Conservation (phyloP, 441 rosid species). For the Gossypium davidsonii region DNA sequence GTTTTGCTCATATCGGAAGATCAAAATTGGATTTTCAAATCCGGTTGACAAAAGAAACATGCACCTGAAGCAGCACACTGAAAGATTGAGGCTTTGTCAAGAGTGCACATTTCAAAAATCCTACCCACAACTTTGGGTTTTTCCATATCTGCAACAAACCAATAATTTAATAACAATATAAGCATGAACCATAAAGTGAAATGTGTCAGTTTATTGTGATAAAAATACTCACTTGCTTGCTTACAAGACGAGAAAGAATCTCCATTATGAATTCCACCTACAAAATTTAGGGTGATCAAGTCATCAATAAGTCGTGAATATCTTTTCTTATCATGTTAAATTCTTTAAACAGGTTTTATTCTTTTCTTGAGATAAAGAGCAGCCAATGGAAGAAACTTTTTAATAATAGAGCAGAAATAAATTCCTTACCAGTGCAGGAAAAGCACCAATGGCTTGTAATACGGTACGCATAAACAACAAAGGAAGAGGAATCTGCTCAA, state of each 20-base stretch:
- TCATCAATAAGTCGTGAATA: conserved; percentile 16
- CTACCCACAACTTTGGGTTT: conserved; percentile 96
- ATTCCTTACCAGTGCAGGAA: conserved; percentile 82
- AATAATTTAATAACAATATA: conserved; percentile 13
- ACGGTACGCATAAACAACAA: conserved; percentile 98
- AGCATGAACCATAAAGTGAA: conserved; percentile 1
- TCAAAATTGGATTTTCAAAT: neutral
- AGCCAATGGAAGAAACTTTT: neutral
- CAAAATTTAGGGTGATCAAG: conserved; percentile 16
- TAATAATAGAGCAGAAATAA: neutral
- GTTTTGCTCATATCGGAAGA: neutral
- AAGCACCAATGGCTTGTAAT: conserved; percentile 93
- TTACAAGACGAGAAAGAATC: conserved; percentile 91
- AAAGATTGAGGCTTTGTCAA: conserved; percentile 91
- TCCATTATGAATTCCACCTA: conserved; percentile 94
- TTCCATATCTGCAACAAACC: conserved; percentile 81
- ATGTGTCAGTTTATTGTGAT: conserved; percentile 16
- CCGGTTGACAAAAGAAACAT: conserved; percentile 14
- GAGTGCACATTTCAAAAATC: conserved; percentile 86
- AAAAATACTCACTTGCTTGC: conserved; percentile 71
- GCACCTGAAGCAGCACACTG: conserved; percentile 89
- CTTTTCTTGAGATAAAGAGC: neutral
- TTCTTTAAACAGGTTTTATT: neutral
- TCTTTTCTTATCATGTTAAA: neutral
- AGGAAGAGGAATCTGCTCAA: conserved; percentile 97